A percentile compares a stretch with the other conserved stretches of the same genome.
Evolutionary conservation across 2,329 filamentous ascomycete species (phyloP).

Genomic region (Lanzia echinophila): DNA sequence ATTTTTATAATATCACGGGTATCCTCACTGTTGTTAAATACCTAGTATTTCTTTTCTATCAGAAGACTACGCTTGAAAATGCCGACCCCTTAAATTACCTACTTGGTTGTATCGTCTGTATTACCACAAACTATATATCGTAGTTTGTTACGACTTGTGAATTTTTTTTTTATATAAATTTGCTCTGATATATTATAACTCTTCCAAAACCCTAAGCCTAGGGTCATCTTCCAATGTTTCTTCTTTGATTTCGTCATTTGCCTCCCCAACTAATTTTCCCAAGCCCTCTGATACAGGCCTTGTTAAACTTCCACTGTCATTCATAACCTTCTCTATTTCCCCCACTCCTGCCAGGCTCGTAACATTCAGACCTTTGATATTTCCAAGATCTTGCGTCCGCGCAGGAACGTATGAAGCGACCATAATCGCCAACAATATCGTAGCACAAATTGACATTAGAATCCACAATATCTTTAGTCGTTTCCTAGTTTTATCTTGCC

Average conservation of each 20-base stretch:
- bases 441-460: conserved; percentile 41
- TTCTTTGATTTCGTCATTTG: conserved; percentile 9
- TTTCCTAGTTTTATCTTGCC: conserved; percentile 60
- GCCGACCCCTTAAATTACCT: too few relatives aligned
- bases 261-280: conserved; percentile 5
- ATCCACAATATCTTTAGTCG: conserved; percentile 59
- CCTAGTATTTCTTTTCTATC: too few relatives aligned
- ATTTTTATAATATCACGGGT: too few relatives aligned
- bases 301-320: conserved; percentile 16
- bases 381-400: conserved; percentile 21
- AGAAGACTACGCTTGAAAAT: too few relatives aligned
- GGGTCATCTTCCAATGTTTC: conserved; percentile 22
- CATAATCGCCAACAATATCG: conserved; percentile 40
- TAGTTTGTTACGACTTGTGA: background rate
- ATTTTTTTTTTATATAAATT: background rate
- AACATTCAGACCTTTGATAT: conserved; percentile 14
- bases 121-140: too few relatives aligned
- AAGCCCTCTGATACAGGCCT: conserved; percentile 13
- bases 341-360: conserved; percentile 14
- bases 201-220: conserved; percentile 28
- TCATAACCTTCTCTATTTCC: conserved; percentile 17
- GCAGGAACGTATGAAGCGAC: conserved; percentile 17
- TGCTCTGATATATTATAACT: conserved; percentile 20
- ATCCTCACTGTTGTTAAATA: too few relatives aligned
- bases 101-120: too few relatives aligned